A percentile compares a stretch with the other conserved stretches of the same genome.
These are phyloP conservation scores for Boletus rubescentipes DNA, from an alignment of 768 basidiomycete species.

Conservation along the genomic window DNA sequence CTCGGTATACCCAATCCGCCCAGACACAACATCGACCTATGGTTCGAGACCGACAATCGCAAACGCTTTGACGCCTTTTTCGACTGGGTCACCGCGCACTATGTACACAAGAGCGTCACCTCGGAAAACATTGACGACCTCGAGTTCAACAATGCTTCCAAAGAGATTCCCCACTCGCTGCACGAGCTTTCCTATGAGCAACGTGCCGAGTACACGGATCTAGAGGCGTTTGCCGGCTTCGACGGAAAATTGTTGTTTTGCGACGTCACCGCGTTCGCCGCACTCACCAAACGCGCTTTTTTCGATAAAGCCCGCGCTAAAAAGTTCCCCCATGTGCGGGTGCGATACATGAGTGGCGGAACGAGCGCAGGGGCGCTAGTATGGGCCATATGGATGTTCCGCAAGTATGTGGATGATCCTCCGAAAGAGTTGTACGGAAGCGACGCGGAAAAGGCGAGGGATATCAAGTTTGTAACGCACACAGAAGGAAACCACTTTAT, in stretches of 20 bases:
- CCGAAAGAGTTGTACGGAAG: conserved; percentile 8
- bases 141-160: conserved; percentile 9
- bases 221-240: conserved; percentile 9
- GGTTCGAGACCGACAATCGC: conserved; percentile 3
- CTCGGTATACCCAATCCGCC: conserved; percentile 10
- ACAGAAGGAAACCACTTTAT: conserved; percentile 25
- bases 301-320: conserved; percentile 14
- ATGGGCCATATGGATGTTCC: conserved; percentile 14
- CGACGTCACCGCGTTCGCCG: conserved; percentile 2
- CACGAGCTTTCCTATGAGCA: conserved; percentile 12
- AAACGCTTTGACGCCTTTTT: conserved; percentile 17
- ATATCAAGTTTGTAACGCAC: conserved; percentile 14
- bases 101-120: conserved; percentile 12
- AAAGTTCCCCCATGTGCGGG: conserved; percentile 11
- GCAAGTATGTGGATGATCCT: conserved; percentile 7
- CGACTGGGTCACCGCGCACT: conserved; percentile 16
- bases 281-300: conserved; percentile 14
- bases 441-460: conserved; percentile 20
- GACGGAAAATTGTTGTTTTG: conserved; percentile 17
- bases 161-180: conserved; percentile 9
- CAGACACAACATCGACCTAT: neutral
- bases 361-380: conserved; percentile 5
- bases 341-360: conserved; percentile 22
- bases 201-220: conserved; percentile 11
- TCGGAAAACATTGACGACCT: conserved; percentile 19